Percentiles rank a stretch among this genome's conserved stretches.
Conservation (phyloP, 208 protist genomes). For the Endotrypanum monterogeii region DNA sequence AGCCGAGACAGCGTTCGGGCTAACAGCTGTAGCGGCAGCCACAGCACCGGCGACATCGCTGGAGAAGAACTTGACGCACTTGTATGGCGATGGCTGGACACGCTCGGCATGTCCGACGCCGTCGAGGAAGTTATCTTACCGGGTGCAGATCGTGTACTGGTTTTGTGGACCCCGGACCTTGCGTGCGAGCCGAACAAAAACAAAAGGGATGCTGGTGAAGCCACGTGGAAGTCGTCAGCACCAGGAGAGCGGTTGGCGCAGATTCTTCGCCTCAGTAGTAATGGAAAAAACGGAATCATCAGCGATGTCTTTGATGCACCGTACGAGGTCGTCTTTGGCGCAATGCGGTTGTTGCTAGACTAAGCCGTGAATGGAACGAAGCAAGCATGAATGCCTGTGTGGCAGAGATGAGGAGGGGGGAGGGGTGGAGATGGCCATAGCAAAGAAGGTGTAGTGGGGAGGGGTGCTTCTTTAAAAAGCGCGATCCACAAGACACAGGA, state of each 20-base stretch:
- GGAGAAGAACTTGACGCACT: not conserved
- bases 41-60: not conserved
- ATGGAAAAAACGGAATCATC: not conserved
- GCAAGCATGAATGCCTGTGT: not conserved
- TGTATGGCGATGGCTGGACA: slow-evolving; percentile 28
- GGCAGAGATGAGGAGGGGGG: not conserved
- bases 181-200: not conserved
- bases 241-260: not conserved
- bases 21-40: not conserved
- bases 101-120: slow-evolving; percentile 14
- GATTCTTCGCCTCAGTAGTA: not conserved
- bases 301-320: not conserved
- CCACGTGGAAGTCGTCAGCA: not conserved
- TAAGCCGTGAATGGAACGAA: not conserved
- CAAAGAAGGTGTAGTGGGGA: not conserved
- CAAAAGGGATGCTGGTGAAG: not conserved
- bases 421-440: no score
- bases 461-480: no score
- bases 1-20: not conserved
- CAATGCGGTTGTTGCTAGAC: slow-evolving; percentile 1
- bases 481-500: no score
- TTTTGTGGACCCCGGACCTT: slow-evolving; percentile 7
- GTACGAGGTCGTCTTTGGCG: slow-evolving; percentile 6
- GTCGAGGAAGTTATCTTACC: slow-evolving; percentile 21
- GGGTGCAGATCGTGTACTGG: slow-evolving; percentile 13